Conservation (phyloP, 148 eudicot species). For the Suaeda aralocaspica region DNA sequence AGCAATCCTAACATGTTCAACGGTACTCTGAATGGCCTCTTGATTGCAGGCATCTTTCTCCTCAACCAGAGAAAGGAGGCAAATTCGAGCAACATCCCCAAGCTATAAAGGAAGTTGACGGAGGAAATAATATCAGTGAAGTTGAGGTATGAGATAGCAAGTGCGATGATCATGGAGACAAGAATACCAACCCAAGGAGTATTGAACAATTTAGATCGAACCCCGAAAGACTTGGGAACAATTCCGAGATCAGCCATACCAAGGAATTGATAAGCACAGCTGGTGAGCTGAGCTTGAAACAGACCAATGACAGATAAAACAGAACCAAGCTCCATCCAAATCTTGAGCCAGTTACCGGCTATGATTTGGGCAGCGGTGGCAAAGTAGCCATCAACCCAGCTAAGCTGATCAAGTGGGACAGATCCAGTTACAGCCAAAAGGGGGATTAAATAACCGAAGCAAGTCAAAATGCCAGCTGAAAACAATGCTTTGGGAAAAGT, state of each 20-base stretch:
- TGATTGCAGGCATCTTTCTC: conserved; percentile 28
- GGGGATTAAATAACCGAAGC: conserved; percentile 37
- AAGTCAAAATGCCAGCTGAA: conserved; percentile 38
- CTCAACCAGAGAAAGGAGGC: conserved; percentile 44
- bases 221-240: conserved; percentile 33
- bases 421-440: conserved; percentile 37
- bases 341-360: conserved; percentile 35
- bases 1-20: conserved; percentile 35
- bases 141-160: conserved; percentile 32
- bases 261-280: conserved; percentile 38
- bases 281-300: conserved; percentile 43
- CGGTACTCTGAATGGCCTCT: conserved; percentile 45
- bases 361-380: conserved; percentile 33
- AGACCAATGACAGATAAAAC: conserved; percentile 28
- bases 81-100: conserved; percentile 42
- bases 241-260: conserved; percentile 42
- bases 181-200: conserved; percentile 46
- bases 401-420: conserved; percentile 27
- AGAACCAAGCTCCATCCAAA: conserved; percentile 38
- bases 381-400: conserved; percentile 40
- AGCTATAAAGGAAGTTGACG: conserved; percentile 38
- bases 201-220: conserved; percentile 28
- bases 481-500: conserved; percentile 36
- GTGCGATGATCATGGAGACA: conserved; percentile 28
- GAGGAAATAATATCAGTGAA: conserved; percentile 42